phyloP scores from a whole-genome alignment of 2,329 filamentous ascomycete genomes.

The Penicillium sp. region DNA sequence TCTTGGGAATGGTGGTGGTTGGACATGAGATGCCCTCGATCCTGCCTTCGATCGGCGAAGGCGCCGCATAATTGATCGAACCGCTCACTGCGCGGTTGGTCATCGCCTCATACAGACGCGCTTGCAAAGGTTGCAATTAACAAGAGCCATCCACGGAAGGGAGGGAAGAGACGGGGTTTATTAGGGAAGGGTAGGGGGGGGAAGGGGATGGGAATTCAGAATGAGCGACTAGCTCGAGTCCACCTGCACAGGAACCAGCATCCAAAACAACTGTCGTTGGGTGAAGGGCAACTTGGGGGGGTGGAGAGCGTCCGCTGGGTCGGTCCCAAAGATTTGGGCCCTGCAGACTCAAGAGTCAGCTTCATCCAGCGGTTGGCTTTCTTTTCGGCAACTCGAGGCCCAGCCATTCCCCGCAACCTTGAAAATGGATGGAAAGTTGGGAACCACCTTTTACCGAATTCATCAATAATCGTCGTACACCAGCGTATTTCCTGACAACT shows the following conservation, averaged over 20 bases:
- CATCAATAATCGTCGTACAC: background rate
- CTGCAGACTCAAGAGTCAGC: background rate
- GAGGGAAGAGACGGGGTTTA: background rate
- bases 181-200: background rate
- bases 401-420: conserved; percentile 1
- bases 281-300: conserved; percentile 11
- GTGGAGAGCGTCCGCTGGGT: background rate
- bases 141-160: conserved; percentile 31
- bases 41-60: conserved; percentile 24
- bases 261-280: background rate
- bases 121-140: conserved; percentile 16
- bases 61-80: conserved; percentile 28
- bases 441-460: background rate
- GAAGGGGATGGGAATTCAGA: too few relatives aligned
- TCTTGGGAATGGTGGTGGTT: conserved; percentile 16
- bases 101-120: conserved; percentile 35
- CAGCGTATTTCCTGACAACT: background rate
- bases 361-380: background rate
- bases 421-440: background rate
- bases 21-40: conserved; percentile 14
- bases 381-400: background rate
- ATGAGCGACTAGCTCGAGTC: conserved; percentile 4
- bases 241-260: background rate
- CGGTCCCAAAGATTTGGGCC: background rate
- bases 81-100: conserved; percentile 31